These are phyloP conservation scores for Colletotrichum lupini DNA, from an alignment of 2,329 filamentous ascomycete species.

Conservation along the genomic window DNA sequence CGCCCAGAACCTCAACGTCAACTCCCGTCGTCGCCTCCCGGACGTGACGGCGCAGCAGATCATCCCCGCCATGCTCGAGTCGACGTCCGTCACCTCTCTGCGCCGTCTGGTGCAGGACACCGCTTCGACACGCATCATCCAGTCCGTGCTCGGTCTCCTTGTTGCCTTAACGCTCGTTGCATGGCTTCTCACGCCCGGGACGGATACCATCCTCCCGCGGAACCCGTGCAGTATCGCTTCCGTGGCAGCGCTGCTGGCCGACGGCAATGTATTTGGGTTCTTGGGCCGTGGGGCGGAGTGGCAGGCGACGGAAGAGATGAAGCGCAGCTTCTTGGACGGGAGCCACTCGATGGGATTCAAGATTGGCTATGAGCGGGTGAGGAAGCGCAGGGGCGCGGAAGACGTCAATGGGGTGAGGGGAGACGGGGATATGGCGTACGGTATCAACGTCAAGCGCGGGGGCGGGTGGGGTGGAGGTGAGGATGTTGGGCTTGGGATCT, in stretches of 20 bases:
- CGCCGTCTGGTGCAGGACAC: conserved; percentile 43
- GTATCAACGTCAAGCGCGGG: conserved; percentile 29
- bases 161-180: conserved; percentile 42
- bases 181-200: conserved; percentile 43
- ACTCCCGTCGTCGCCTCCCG: conserved; percentile 35
- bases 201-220: conserved; percentile 42
- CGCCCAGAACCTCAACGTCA: conserved; percentile 46
- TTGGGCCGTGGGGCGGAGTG: conserved; percentile 42
- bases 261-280: conserved; percentile 48
- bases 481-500: conserved; percentile 35
- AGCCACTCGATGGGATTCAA: conserved; percentile 41
- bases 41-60: conserved; percentile 9
- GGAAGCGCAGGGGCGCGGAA: conserved; percentile 22
- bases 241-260: conserved; percentile 48
- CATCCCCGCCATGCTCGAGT: conserved; percentile 31
- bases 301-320: conserved; percentile 37
- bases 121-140: conserved; percentile 46
- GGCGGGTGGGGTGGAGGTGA: conserved; percentile 36
- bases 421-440: conserved; percentile 28
- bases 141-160: conserved; percentile 44
- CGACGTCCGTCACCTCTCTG: conserved; percentile 31
- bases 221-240: conserved; percentile 49
- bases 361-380: conserved; percentile 40
- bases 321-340: conserved; percentile 38
- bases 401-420: not conserved